Percentiles rank a stretch among this genome's conserved stretches.
These are phyloP conservation scores for Cladochytrium replicatum DNA, from an alignment of 192 early-diverging fungal species.

Conservation along the genomic window DNA sequence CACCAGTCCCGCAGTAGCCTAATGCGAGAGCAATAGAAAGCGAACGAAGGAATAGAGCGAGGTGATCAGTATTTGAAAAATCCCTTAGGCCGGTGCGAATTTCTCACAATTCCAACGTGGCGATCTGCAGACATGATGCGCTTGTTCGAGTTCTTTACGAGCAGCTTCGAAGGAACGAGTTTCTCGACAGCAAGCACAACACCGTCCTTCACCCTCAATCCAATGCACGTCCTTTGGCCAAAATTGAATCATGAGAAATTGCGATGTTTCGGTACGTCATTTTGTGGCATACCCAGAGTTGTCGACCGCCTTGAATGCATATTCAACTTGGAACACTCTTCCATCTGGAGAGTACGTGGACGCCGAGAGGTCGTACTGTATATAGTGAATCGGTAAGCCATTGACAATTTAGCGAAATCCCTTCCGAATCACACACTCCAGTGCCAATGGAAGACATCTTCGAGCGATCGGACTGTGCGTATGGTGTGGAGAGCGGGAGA, in stretches of 20 bases:
- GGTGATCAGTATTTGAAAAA: too few species aligned
- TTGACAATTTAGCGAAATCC: too few species aligned
- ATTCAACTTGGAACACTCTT: constrained; percentile 98
- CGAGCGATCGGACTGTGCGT: not conserved
- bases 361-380: constrained; percentile 91
- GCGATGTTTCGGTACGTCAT: not conserved
- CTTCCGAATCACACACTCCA: constrained; percentile 4
- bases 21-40: not conserved
- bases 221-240: constrained; percentile 76
- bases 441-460: constrained; percentile 24
- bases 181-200: constrained; percentile 96
- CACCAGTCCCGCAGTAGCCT: constrained; percentile 85
- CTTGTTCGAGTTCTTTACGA: constrained; percentile 86
- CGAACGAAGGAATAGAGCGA: not conserved
- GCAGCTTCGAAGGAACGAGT: constrained; percentile 85
- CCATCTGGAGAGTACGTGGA: constrained; percentile 99
- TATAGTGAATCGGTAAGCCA: too few species aligned
- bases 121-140: constrained; percentile 84
- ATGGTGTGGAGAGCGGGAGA: too few species aligned
- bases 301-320: constrained; percentile 95
- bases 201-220: constrained; percentile 87
- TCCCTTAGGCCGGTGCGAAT: too few species aligned
- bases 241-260: not conserved
- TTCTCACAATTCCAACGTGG: constrained; percentile 85
- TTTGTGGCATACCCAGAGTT: constrained; percentile 79